Conservation (phyloP, 2,329 filamentous ascomycete genomes). For the Paracoccidioides brasiliensis region DNA sequence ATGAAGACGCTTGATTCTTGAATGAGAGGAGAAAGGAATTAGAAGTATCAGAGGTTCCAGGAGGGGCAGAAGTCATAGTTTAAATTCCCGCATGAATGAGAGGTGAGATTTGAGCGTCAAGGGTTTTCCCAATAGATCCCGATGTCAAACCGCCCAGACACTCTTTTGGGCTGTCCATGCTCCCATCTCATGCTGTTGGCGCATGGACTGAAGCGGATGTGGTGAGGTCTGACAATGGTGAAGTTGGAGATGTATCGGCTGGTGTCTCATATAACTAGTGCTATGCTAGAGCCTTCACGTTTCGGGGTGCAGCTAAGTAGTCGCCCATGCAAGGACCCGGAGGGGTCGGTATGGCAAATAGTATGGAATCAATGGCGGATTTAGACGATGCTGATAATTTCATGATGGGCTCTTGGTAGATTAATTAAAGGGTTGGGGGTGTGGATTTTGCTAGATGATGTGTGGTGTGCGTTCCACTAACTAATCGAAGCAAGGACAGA, state of each 20-base stretch:
- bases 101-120: neutral
- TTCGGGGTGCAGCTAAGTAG: conserved; percentile 4
- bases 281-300: conserved; percentile 3
- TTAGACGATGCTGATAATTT: neutral
- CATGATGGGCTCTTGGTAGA: neutral
- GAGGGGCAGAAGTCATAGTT: neutral
- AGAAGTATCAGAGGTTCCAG: neutral
- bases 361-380: neutral
- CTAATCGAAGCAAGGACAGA: too few relatives aligned
- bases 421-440: neutral
- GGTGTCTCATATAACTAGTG: conserved; percentile 6
- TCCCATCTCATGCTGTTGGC: neutral
- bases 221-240: conserved; percentile 11
- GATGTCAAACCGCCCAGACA: neutral
- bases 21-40: neutral
- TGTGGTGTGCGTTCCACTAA: neutral
- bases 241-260: conserved; percentile 9
- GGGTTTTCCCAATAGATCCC: neutral
- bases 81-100: neutral
- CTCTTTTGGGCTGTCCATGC: neutral
- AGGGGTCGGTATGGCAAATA: neutral
- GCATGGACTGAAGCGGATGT: neutral
- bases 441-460: neutral
- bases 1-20: neutral
- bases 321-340: neutral